These are phyloP conservation scores for Jackrogersella multiformis DNA, from an alignment of 495 filamentous ascomycete genomes.

Conservation along the genomic window DNA sequence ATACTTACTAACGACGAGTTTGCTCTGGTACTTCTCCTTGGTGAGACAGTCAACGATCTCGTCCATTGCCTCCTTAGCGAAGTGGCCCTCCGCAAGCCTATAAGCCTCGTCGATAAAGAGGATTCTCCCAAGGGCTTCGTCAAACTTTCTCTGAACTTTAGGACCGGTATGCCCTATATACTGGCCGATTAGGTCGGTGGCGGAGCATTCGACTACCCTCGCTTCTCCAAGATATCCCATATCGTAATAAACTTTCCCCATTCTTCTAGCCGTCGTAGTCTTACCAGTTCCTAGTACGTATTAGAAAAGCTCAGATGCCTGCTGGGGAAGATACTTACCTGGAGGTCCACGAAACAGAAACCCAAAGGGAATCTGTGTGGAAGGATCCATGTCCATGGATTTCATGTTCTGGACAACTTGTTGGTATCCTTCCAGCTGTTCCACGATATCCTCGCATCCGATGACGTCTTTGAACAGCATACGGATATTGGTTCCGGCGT, in stretches of 20 bases:
- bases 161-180: constrained; percentile 71
- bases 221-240: constrained; percentile 67
- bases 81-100: constrained; percentile 64
- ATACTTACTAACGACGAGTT: constrained; percentile 67
- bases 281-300: constrained; percentile 70
- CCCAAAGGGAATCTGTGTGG: constrained; percentile 53
- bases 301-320: constrained; percentile 50
- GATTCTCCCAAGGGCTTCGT: constrained; percentile 68
- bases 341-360: constrained; percentile 57
- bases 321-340: constrained; percentile 23
- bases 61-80: constrained; percentile 76
- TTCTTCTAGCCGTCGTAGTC: constrained; percentile 73
- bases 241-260: constrained; percentile 79
- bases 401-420: constrained; percentile 62
- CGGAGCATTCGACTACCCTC: constrained; percentile 68
- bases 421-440: constrained; percentile 68
- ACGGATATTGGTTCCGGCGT: constrained; percentile 60
- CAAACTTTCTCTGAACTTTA: constrained; percentile 67
- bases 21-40: constrained; percentile 67
- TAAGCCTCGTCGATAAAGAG: constrained; percentile 78
- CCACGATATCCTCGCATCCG: constrained; percentile 70
- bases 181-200: constrained; percentile 68
- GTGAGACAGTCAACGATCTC: constrained; percentile 77
- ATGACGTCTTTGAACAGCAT: constrained; percentile 72
- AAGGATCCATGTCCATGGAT: constrained; percentile 67